Evolutionary conservation across 495 filamentous ascomycete species (phyloP), one percentile per base, ranked within the genome.

Genomic region (Stereocaulon alpinum): DNA sequence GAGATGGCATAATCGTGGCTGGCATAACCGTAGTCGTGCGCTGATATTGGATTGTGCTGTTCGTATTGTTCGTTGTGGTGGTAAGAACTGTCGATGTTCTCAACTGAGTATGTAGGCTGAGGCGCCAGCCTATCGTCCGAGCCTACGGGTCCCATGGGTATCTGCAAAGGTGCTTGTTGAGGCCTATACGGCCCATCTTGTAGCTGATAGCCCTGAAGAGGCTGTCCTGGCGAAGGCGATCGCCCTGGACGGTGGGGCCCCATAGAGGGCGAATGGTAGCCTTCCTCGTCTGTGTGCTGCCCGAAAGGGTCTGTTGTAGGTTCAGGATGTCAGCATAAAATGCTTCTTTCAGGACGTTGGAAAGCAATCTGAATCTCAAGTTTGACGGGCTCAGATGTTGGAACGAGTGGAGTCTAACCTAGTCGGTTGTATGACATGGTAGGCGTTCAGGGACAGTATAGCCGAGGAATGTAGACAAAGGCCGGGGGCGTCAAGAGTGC

Each of bases 101-200:
- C 87, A 1, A 91, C 85, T 1, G 91, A 95, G 73, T 92, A 91
- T 82, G 87, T 87, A 56, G 84, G 87, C 71, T 89, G 87, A 52
- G 84, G 78, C 40, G 82, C 79, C 53, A 89, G 73, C 40, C 82
- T 70, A 74, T 92, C 87, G 55, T 76, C 81, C 2, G 82, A 67
- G 66, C 76, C 64, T 63, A 73, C 67, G 62, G 77, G 85, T 37
- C 73, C 82, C 73, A 74, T 78, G 61, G 82, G 88, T 70, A 92
- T 88, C 48, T 87, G 80, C 49, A 91, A 75, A 57, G 80, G 81
- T 45, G 75, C 72, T 54, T 69, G 68, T 6, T 67, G 68, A 42
- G 70, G 59, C 52, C 68, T 71, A 63, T 87, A 87, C 32, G 83
- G 78, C 55, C 79, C 75, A 67, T 89, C 85, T n/a, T 86, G 79